phyloP scores from a whole-genome alignment of 164 flowering plant genomes.

The Nelumbo lutea region DNA sequence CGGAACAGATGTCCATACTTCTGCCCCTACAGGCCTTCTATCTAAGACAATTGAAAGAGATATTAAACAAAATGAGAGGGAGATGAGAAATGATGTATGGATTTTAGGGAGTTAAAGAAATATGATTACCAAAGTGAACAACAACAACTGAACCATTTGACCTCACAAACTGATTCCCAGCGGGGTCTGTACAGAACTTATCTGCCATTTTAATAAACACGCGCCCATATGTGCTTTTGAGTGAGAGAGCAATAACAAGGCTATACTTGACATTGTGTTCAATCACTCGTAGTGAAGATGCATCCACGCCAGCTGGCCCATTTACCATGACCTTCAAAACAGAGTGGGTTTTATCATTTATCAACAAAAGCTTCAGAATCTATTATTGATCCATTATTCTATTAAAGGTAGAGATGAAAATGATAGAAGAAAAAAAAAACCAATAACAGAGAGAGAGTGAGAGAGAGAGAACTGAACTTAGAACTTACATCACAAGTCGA shows the following conservation, averaged over 20 bases:
- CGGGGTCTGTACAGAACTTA: constrained; percentile 44
- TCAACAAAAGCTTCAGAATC: not conserved
- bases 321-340: constrained; percentile 32
- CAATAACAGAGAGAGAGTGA: not conserved
- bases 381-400: no score
- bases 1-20: constrained; percentile 52
- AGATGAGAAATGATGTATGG: not conserved
- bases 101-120: not conserved
- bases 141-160: constrained; percentile 33
- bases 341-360: not conserved
- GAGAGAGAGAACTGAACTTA: not conserved
- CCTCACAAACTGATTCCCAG: constrained; percentile 41
- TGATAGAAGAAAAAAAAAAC: not conserved
- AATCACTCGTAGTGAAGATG: constrained; percentile 32
- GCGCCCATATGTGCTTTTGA: constrained; percentile 24
- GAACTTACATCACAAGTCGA: constrained; percentile 46
- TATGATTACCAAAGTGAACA: constrained; percentile 39
- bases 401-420: not conserved
- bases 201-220: constrained; percentile 41
- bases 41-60: constrained; percentile 24
- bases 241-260: constrained; percentile 30
- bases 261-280: constrained; percentile 36
- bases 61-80: not conserved
- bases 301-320: constrained; percentile 39
- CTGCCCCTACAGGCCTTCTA: constrained; percentile 51